Base-by-base conservation (phyloP, 192 early-diverging fungal species). In the Glomus cerebriforme region DNA sequence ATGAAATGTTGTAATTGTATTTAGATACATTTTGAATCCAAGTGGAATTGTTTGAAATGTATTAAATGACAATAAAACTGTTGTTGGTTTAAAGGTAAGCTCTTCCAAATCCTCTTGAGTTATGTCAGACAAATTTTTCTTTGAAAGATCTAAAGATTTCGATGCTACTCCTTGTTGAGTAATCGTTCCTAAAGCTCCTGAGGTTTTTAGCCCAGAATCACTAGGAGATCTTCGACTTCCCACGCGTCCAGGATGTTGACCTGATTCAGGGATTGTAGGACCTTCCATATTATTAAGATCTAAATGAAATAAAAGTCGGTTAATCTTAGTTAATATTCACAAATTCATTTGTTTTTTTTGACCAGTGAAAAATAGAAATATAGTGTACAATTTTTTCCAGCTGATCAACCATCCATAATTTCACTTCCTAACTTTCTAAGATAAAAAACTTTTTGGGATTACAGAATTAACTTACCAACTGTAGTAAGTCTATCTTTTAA, bases 81-180 rank as follows among this genome's bases (percentile, higher is more conserved):
- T 80, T 7, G 67, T 77, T 27, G 82, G 82, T 31, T 79, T 68
- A 29, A 71, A 80, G 60, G 81, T 75, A 22, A 82, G 74, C 45
- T 67, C 59, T 26, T 64, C n/a, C 49, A 88, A 75, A 17, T 85
- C 83, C 1, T 78, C 78, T 9, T 77, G 67, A 5, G 79, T 15
- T 6, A 88, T 27, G 2, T 81, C 67, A n/a, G 79, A 80, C 54
- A 87, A 75, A 13, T 67, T 64, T 69, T 86, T 83, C 66, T 82
- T 84, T 24, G 85, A 64, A 26, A 89, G 78, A 49, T 86, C 83
- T 63, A 89, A 59, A 17, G 81, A 84, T 37, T 81, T 80, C 31
- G 75, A 64, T 24, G 75, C 29, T 45, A 63, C 68, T n/a, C 63
- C 63, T 12, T 74, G 67, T 67, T 78, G 70, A 24, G 66, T 77